Evolutionary conservation across 306 rosid species (phyloP), one percentile per base, ranked within the genome.

Genomic region (Canavalia gladiata): DNA sequence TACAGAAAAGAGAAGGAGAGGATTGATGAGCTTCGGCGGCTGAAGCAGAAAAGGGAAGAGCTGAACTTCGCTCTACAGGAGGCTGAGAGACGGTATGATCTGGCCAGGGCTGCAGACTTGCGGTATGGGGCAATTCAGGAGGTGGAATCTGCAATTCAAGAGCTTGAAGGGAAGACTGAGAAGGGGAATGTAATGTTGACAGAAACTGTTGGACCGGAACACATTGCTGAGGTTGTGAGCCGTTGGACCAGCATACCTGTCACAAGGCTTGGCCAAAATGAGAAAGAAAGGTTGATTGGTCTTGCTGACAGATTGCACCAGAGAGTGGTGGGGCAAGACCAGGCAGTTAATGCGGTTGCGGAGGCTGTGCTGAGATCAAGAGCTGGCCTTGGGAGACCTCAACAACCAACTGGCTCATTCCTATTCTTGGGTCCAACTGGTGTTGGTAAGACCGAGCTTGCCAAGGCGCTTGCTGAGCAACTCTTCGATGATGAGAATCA

Each of bases 381-480:
- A 79, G 99, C 97, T 13, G 99, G 99, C 9, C 75, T 95, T 3
- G 97, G 97, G 42, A 84, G 97, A 45, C 94, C 95, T 0, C 89
- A 95, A 59, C 99, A 93, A 43, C 99, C 99, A 12, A 95, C 99
- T 0, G 99, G 99, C 0, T 95, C 99, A 0, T 95, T 95, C 84
- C 70, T 95, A 0, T 95, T 95, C 78, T 74, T 95, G 68, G 99
- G 99, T 55, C 99, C 99, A 35, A 95, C 97, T 7, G 99, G 99
- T 55, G 97, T 95, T 4, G 97, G 99, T 25, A 95, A 95, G 73
- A 95, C 99, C 1, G 99, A 95, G 87, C 99, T 95, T 54, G 99
- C 99, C n/a, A 95, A 95, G 85, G 99, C 99, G 8, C 97, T 95
- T 37, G 97, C 99, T 0, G 97, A 95, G 52, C 99, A 93, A 49